Evolutionary conservation across 129 eudicot species (phyloP).

Genomic region (Flaveria brownii): DNA sequence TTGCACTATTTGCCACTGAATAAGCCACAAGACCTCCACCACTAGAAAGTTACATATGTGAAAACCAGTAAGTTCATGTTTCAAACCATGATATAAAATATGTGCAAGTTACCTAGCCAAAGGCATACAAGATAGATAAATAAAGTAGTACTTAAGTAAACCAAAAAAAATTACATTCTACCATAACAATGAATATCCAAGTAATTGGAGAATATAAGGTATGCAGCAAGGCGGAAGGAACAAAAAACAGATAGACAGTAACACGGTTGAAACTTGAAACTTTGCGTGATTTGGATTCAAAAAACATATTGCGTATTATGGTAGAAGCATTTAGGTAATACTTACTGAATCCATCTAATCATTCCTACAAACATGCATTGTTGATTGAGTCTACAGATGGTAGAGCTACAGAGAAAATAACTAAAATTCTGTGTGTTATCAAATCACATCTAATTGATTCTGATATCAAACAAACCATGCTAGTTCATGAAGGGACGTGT

Average conservation of each 20-base stretch:
- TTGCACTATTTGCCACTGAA: slow-evolving; percentile 33
- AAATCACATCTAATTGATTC: neutral
- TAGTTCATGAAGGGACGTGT: no score
- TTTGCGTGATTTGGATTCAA: neutral
- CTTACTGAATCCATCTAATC: no score
- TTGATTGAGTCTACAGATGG: neutral
- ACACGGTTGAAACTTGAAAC: neutral
- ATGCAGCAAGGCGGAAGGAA: neutral
- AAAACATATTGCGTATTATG: neutral
- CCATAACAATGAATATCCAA: neutral
- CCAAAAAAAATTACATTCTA: neutral
- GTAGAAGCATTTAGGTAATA: neutral
- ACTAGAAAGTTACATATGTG: slow-evolving; percentile 21
- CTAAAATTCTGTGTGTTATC: neutral
- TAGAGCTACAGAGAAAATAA: neutral
- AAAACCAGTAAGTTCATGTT: slow-evolving; percentile 7
- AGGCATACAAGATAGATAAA: neutral
- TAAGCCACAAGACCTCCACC: slow-evolving; percentile 43
- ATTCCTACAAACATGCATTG: neutral
- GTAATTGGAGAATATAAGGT: neutral
- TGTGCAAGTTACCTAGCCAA: neutral
- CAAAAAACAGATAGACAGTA: neutral
- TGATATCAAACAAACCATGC: no score
- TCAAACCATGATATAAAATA: neutral
- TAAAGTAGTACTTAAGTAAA: neutral